phyloP scores from a whole-genome alignment of 1,139 yeast species.

The Entelexis paramagnoliae region DNA sequence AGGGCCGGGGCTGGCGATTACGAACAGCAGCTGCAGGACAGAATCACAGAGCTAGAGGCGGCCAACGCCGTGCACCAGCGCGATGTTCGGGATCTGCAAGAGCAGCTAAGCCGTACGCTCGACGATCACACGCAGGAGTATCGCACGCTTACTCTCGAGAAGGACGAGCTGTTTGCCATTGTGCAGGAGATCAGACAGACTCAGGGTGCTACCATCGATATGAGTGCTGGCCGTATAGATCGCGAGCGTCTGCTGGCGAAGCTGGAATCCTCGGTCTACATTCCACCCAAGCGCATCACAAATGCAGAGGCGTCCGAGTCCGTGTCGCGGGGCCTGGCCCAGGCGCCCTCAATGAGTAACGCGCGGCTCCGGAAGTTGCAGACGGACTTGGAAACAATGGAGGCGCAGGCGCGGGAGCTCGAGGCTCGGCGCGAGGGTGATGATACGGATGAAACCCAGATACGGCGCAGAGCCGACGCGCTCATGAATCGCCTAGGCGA shows the following conservation, averaged over 20 bases:
- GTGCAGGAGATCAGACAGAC: conserved; percentile 36
- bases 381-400: conserved; percentile 78
- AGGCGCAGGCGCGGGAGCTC: conserved; percentile 71
- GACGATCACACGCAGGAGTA: conserved; percentile 61
- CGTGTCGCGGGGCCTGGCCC: neutral
- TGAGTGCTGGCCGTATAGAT: conserved; percentile 29
- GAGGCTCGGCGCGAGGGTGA: conserved; percentile 36
- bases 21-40: conserved; percentile 52
- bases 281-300: conserved; percentile 3
- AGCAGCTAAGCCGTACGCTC: conserved; percentile 56
- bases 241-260: conserved; percentile 27
- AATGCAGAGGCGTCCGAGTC: neutral
- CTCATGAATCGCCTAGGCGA: conserved; percentile 23
- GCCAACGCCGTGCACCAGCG: conserved; percentile 1
- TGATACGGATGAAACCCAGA: conserved; percentile 17
- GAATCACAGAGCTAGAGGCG: conserved; percentile 62
- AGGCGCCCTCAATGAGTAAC: neutral
- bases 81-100: conserved; percentile 38
- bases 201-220: conserved; percentile 30
- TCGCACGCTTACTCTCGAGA: conserved; percentile 79
- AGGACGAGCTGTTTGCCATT: conserved; percentile 72
- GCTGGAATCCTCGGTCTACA: conserved; percentile 11
- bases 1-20: conserved; percentile 48
- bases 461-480: neutral
- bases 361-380: conserved; percentile 44